Percentiles rank a stretch among this genome's conserved stretches.
Evolutionary conservation across 768 basidiomycete species (phyloP).

Genomic region (Termitomyces sp.): DNA sequence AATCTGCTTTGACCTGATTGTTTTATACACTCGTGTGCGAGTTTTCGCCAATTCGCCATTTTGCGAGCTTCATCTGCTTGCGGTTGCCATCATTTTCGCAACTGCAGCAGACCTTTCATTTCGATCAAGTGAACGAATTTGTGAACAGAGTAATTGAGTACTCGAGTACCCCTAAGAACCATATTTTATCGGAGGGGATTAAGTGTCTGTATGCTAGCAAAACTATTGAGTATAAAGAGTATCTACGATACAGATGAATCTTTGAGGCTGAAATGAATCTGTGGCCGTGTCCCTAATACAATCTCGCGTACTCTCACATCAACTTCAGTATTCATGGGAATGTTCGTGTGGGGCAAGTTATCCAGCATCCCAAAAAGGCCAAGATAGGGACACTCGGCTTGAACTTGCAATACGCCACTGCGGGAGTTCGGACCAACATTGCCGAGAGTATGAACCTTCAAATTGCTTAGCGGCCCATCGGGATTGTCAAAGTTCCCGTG

Average conservation of each 20-base stretch:
- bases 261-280: background rate
- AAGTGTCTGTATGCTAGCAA: background rate
- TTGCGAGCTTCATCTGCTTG: too few relatives aligned
- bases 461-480: background rate
- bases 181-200: background rate
- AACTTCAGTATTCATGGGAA: background rate
- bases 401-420: background rate
- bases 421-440: background rate
- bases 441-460: slow-evolving; percentile 16
- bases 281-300: background rate
- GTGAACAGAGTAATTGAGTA: too few relatives aligned
- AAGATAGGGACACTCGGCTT: background rate
- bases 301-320: background rate
- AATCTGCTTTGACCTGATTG: too few relatives aligned
- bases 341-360: background rate
- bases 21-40: too few relatives aligned
- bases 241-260: background rate
- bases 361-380: background rate
- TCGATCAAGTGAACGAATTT: too few relatives aligned
- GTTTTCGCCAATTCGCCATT: too few relatives aligned
- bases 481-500: background rate
- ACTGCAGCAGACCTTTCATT: too few relatives aligned
- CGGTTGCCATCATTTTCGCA: too few relatives aligned
- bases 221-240: background rate
- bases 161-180: background rate